These are phyloP conservation scores for Penicillium verrucosum DNA, from an alignment of 2,329 filamentous ascomycete genomes.

Conservation along the genomic window DNA sequence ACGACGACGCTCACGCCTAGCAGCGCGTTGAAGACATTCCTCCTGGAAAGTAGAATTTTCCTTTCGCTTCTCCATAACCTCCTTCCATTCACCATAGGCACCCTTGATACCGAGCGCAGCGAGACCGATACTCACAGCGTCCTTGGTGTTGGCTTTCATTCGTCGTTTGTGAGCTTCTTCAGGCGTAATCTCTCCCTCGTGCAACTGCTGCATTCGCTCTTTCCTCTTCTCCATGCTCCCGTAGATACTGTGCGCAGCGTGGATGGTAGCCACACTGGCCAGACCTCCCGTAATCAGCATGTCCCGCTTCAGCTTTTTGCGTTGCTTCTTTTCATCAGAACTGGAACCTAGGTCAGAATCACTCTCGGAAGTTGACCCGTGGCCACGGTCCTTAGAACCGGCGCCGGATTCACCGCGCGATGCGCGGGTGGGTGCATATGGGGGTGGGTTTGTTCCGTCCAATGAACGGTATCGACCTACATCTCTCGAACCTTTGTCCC, in stretches of 20 bases:
- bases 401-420: slow-evolving; percentile 15
- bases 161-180: slow-evolving; percentile 62
- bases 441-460: slow-evolving; percentile 22
- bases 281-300: slow-evolving; percentile 64
- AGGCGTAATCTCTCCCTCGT: slow-evolving; percentile 60
- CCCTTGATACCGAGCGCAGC: slow-evolving; percentile 66
- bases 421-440: slow-evolving; percentile 23
- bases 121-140: slow-evolving; percentile 64
- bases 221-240: slow-evolving; percentile 62
- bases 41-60: slow-evolving; percentile 55
- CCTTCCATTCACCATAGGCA: slow-evolving; percentile 64
- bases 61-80: slow-evolving; percentile 61
- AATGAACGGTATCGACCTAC: slow-evolving; percentile 41
- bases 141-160: slow-evolving; percentile 61
- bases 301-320: slow-evolving; percentile 64
- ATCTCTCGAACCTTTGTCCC: slow-evolving; percentile 41
- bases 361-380: slow-evolving; percentile 31
- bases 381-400: slow-evolving; percentile 7
- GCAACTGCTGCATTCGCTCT: slow-evolving; percentile 57
- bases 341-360: slow-evolving; percentile 55
- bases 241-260: slow-evolving; percentile 65
- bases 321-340: slow-evolving; percentile 60
- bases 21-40: slow-evolving; percentile 42
- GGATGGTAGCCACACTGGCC: slow-evolving; percentile 66
- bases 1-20: slow-evolving; percentile 47